Conservation (phyloP, 164 flowering plant genomes). For the Santalum album region DNA sequence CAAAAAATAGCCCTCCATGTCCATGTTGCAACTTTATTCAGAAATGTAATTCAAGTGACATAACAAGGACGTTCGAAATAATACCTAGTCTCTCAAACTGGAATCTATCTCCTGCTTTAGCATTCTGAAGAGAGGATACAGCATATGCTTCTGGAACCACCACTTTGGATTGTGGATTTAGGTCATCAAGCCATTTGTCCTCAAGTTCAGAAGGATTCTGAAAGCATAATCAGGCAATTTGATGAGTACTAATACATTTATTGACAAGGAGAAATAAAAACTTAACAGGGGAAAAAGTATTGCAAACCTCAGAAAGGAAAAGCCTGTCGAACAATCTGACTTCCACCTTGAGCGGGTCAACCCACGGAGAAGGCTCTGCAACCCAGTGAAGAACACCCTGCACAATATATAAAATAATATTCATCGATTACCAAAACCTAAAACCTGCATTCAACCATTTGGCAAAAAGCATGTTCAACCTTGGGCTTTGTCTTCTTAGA, state of each 20-base stretch:
- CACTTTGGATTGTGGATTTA: constrained; percentile 75
- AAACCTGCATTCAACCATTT: background rate
- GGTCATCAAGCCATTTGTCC: constrained; percentile 64
- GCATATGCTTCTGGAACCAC: constrained; percentile 67
- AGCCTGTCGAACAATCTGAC: constrained; percentile 84
- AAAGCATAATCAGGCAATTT: constrained; percentile 5
- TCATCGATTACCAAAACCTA: background rate
- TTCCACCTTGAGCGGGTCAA: constrained; percentile 78
- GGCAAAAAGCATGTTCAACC: constrained; percentile 27
- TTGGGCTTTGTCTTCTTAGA: constrained; percentile 78
- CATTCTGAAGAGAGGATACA: constrained; percentile 42
- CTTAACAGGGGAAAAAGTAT: background rate
- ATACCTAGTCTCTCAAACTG: constrained; percentile 96
- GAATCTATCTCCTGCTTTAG: constrained; percentile 65
- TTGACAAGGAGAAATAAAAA: background rate
- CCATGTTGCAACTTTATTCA: too few species aligned
- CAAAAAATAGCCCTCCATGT: too few species aligned
- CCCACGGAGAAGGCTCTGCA: constrained; percentile 73
- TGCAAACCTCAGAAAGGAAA: constrained; percentile 77
- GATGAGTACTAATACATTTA: too few species aligned
- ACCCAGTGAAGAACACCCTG: constrained; percentile 99
- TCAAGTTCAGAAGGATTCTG: constrained; percentile 94
- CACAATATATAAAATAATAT: background rate
- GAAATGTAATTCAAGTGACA: too few species aligned
- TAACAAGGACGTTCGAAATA: too few species aligned